Evolutionary conservation across 2,329 filamentous ascomycete species (phyloP).

Genomic region (Gremmenia infestans): DNA sequence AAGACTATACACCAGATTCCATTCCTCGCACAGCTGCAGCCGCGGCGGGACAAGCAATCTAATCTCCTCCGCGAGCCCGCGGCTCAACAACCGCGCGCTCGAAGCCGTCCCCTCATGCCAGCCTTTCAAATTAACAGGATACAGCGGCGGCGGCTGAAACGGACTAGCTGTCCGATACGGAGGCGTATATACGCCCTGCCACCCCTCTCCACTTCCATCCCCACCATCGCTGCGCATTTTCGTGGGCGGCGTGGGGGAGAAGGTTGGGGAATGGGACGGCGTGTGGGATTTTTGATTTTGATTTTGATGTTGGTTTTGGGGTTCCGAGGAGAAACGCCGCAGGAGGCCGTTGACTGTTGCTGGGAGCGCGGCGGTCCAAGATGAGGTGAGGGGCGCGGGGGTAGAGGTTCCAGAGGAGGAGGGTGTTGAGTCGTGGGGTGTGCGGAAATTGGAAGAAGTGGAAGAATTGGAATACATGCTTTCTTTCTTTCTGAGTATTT

Average conservation of each 20-base stretch:
- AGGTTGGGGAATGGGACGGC: background rate
- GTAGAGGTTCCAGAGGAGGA: slow-evolving; percentile 15
- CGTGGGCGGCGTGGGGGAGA: background rate
- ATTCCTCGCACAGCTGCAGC: slow-evolving; percentile 80
- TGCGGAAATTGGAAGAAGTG: background rate
- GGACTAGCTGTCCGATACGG: slow-evolving; percentile 61
- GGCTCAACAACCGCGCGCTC: slow-evolving; percentile 62
- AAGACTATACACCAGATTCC: slow-evolving; percentile 82
- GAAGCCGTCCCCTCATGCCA: slow-evolving; percentile 56
- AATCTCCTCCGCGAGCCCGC: slow-evolving; percentile 84
- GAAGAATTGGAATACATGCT: background rate
- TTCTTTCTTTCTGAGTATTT: background rate
- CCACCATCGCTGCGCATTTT: background rate
- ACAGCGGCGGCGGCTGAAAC: slow-evolving; percentile 83
- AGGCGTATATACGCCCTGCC: slow-evolving; percentile 28
- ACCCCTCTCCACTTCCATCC: slow-evolving; percentile 9
- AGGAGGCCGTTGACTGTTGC: slow-evolving; percentile 58
- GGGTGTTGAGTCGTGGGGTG: background rate
- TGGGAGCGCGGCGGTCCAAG: slow-evolving; percentile 44
- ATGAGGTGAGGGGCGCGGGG: slow-evolving; percentile 34
- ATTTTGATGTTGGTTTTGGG: slow-evolving; percentile 1
- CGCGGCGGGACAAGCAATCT: slow-evolving; percentile 81
- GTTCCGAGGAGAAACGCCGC: slow-evolving; percentile 56
- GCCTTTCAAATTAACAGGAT: slow-evolving; percentile 67
- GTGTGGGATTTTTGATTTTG: background rate